Conservation (phyloP, 352 stramenopile genomes). For the Globisporangium irregulare region DNA sequence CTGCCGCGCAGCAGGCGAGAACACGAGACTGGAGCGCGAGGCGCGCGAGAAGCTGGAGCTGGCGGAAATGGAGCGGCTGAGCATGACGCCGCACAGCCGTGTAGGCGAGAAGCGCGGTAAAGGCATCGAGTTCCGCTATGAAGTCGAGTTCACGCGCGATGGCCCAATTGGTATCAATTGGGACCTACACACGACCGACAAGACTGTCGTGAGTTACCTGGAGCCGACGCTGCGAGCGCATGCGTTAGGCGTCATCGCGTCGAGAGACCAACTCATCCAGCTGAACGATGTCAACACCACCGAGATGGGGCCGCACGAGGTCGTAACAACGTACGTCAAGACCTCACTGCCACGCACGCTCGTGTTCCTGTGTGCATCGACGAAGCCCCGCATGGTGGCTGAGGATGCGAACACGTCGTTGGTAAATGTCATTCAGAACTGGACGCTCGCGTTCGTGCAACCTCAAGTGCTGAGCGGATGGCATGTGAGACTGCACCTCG, state of each 20-base stretch:
- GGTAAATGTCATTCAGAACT: constrained; percentile 33
- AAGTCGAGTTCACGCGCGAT: constrained; percentile 48
- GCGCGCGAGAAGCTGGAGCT: constrained; percentile 32
- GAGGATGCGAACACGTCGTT: not conserved
- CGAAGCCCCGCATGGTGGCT: constrained; percentile 14
- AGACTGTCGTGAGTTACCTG: constrained; percentile 56
- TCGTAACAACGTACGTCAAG: constrained; percentile 50
- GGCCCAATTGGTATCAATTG: constrained; percentile 70
- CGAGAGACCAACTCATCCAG: constrained; percentile 56
- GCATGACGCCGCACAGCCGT: constrained; percentile 50
- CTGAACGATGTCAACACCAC: constrained; percentile 70
- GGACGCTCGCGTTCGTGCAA: constrained; percentile 45
- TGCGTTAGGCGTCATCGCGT: constrained; percentile 44
- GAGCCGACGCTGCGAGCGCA: constrained; percentile 47
- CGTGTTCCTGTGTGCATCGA: constrained; percentile 40
- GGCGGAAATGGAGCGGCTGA: constrained; percentile 44
- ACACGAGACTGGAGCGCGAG: constrained; percentile 30
- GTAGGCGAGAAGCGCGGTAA: constrained; percentile 35
- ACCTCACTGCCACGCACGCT: constrained; percentile 41
- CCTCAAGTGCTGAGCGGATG: constrained; percentile 46
- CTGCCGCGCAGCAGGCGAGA: constrained; percentile 27
- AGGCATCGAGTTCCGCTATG: constrained; percentile 65
- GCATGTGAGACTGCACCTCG: constrained; percentile 51
- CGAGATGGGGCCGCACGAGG: constrained; percentile 43
- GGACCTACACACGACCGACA: constrained; percentile 50